Base-by-base conservation (phyloP, 176 grass and related monocot genomes). In the Metroxylon sagu region DNA sequence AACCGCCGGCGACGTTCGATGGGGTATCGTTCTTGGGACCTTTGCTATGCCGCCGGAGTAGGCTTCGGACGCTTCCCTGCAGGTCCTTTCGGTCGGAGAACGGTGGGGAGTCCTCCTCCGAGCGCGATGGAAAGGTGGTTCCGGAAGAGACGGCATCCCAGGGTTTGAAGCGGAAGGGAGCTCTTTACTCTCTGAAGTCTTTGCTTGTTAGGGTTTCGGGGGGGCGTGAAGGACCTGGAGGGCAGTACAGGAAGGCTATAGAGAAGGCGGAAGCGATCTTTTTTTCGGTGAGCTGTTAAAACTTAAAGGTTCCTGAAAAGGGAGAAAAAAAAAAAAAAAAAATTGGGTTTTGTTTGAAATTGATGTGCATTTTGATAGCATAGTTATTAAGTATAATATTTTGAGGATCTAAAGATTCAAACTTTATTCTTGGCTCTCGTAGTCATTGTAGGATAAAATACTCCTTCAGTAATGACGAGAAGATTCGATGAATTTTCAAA, bases 241-340 rank as follows among this genome's bases (percentile, higher is more conserved):
- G 82, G 8, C 64, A 81, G 52, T 89, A 83, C 63, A 80, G 85
- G 82, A 70, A 66, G 62, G 71, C 82, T 4, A 84, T 98, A 49
- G 93, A 98, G 84, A 98, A 79, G 62, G 81, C 82, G 50, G 93
- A 98, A 66, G 93, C 92, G 56, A 77, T 98, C 71, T 98, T 98
- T 70, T 98, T 98, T 81, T 81, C 84, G 79, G 93, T 98, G 71
- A 83, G 81, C 60, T 70, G 18, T n/a, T 27, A 3, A 21, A 53
- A 53, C 16, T 4, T 21, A 12, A 50, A 10, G 3, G 39, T 31
- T 14, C 19, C 19, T 64, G 15, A 2, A 2, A 16, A 4, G 18
- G 19, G 4, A 16, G 16, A 17, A 23, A 39, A 12, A 23, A 1
- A 23, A 25, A 17, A 23, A 39, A 12, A 23, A 1, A 23, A 23